Conservation (phyloP, 805 yeast genomes). For the Starmerella floris region DNA sequence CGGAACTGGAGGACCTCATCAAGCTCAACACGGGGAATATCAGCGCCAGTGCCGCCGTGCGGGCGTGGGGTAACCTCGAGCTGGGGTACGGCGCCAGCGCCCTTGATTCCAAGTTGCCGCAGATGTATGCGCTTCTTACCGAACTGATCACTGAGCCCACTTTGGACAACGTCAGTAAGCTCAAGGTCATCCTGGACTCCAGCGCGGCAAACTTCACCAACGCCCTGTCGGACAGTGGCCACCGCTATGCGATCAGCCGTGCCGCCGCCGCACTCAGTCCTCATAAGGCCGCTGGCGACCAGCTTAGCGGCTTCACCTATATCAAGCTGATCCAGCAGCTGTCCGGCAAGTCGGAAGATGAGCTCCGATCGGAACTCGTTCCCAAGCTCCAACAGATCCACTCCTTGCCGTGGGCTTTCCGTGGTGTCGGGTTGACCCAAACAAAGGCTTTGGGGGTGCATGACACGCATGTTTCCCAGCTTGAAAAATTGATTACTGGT, state of each 20-base stretch:
- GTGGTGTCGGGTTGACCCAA: conserved; percentile 22
- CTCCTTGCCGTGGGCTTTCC: conserved; percentile 15
- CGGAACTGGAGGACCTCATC: conserved; percentile 73
- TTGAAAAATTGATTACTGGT: conserved; percentile 1
- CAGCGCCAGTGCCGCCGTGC: conserved; percentile 33
- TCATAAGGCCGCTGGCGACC: conserved; percentile 47
- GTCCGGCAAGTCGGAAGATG: conserved; percentile 39
- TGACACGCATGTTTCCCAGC: conserved; percentile 7
- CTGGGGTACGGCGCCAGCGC: conserved; percentile 17
- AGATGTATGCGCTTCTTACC: conserved; percentile 51
- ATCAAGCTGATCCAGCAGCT: conserved; percentile 54
- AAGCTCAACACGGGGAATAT: conserved; percentile 77
- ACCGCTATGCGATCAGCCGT: conserved; percentile 58
- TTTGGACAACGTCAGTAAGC: conserved; percentile 51
- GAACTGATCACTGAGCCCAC: conserved; percentile 60
- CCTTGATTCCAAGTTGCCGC: conserved; percentile 46
- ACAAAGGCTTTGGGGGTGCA: conserved; percentile 10
- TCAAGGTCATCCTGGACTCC: conserved; percentile 58
- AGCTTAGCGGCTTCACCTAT: conserved; percentile 63
- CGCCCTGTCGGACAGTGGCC: conserved; percentile 76
- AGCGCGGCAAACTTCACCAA: conserved; percentile 66
- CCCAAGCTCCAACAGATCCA: conserved; percentile 40
- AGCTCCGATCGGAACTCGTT: conserved; percentile 40
- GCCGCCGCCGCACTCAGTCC: conserved; percentile 53
- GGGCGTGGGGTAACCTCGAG: conserved; percentile 15